phyloP scores from a whole-genome alignment of 164 flowering plant genomes.

The Annona cherimola region DNA sequence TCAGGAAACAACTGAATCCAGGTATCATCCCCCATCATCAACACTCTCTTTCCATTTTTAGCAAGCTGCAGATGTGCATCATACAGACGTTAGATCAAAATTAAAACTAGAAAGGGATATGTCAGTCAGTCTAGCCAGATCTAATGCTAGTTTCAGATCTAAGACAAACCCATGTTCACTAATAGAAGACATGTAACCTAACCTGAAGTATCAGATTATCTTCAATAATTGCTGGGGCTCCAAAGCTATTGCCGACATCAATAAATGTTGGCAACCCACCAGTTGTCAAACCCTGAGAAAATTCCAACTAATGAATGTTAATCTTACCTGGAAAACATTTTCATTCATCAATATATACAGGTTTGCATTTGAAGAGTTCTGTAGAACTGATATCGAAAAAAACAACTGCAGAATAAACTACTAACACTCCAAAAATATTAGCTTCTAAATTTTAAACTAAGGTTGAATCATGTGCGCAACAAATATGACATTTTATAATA shows the following conservation, averaged over 20 bases:
- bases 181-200: background rate
- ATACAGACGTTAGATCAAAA: background rate
- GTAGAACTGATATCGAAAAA: too few relatives aligned
- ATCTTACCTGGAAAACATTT: background rate
- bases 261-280: conserved; percentile 98
- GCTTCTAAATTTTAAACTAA: too few relatives aligned
- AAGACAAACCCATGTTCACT: background rate
- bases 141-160: background rate
- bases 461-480: too few relatives aligned
- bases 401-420: too few relatives aligned
- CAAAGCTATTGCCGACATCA: conserved; percentile 97
- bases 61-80: conserved; percentile 43
- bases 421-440: too few relatives aligned
- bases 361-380: background rate
- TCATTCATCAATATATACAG: background rate
- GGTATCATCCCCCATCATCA: conserved; percentile 99
- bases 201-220: conserved; percentile 93
- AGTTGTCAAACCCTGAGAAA: conserved; percentile 82
- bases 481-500: too few relatives aligned
- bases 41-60: conserved; percentile 71
- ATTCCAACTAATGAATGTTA: background rate
- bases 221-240: conserved; percentile 93
- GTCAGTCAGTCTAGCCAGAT: background rate
- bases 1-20: conserved; percentile 92
- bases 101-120: background rate